Base-by-base conservation (phyloP, 2,329 filamentous ascomycete species). In the Colletotrichum camelliae region DNA sequence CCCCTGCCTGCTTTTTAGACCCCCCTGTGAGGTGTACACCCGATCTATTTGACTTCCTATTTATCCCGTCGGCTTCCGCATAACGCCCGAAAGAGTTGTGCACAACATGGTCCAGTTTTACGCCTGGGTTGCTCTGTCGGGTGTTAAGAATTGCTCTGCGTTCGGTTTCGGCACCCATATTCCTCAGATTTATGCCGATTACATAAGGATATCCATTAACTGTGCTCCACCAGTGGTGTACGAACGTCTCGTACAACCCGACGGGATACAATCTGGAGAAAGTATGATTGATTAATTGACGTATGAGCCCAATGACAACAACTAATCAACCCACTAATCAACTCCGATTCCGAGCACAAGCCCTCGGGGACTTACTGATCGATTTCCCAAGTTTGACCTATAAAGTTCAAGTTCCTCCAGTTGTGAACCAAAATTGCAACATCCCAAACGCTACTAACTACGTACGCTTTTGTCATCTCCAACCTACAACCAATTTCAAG, bases 381-480 rank as follows among this genome's bases (percentile, higher is more conserved):
- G 21, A 21, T 21, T 48, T 12, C n/a, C 1, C n/a, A 48, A 21
- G 2, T 48, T 21, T 10, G 0, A 13, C 0, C n/a, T 48, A 48
- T 48, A 48, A 48, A 48, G 1, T 21, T 48, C 43, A 48, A 48
- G 43, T n/a, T 48, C 43, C 1, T 21, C 1, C 43, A 12, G 0
- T 0, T 21, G n/a, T 21, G n/a, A 48, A 10, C 43, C 10, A 13
- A 12, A 21, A 4, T n/a, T 2, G 0, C 16, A 43, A n/a, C 18
- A 6, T 1, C 5, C 9, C 2, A 1, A 57, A 57, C n/a, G 3
- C 52, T 8, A 57, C 52, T 57, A 16, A 48, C 52, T 57, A 9
- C 27, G 7, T 58, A 16, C 55, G 12, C 24, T 29, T 29, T 29
- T 18, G 24, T 58, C 1, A 1, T 18, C 24, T 27, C 55, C 10